phyloP scores from a whole-genome alignment of 31 red algal species.

The Endocladia muricata region DNA sequence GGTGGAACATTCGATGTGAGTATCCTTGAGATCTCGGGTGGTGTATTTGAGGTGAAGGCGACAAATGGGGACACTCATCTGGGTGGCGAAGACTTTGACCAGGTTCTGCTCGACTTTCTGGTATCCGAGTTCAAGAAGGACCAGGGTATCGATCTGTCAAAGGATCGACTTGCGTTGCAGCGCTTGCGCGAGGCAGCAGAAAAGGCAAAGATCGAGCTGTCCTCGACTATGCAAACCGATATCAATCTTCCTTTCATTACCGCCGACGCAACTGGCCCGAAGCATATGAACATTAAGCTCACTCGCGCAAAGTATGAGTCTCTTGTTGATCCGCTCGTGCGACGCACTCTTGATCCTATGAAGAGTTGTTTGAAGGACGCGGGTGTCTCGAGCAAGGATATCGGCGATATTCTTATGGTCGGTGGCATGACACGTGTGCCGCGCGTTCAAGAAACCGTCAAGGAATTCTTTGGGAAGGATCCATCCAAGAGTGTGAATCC shows the following conservation, averaged over 20 bases:
- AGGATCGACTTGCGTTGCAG: constrained; percentile 91
- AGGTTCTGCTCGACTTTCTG: constrained; percentile 82
- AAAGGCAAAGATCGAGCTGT: constrained; percentile 97
- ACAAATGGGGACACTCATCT: constrained; percentile 98
- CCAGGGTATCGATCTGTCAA: constrained; percentile 91
- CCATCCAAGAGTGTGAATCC: constrained; percentile 96
- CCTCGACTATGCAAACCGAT: constrained; percentile 89
- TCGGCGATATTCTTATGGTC: constrained; percentile 95
- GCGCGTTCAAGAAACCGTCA: constrained; percentile 78
- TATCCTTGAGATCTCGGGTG: constrained; percentile 96
- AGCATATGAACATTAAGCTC: constrained; percentile 97
- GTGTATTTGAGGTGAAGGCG: constrained; percentile 98
- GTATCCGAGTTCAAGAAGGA: constrained; percentile 94
- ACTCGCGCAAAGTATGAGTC: constrained; percentile 93
- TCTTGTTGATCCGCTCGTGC: constrained; percentile 81
- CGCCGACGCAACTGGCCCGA: constrained; percentile 91
- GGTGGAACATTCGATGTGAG: constrained; percentile 99
- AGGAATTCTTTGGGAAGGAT: constrained; percentile 89
- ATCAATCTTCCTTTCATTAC: constrained; percentile 98
- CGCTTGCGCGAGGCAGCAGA: constrained; percentile 93
- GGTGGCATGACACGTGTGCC: constrained; percentile 97
- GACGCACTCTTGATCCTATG: constrained; percentile 87
- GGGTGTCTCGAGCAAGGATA: constrained; percentile 71
- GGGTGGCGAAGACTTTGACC: constrained; percentile 99
- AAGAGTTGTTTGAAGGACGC: constrained; percentile 95